Evolutionary conservation across 352 stramenopile genomes (phyloP).

Genomic region (Phytophthora pistaciae): DNA sequence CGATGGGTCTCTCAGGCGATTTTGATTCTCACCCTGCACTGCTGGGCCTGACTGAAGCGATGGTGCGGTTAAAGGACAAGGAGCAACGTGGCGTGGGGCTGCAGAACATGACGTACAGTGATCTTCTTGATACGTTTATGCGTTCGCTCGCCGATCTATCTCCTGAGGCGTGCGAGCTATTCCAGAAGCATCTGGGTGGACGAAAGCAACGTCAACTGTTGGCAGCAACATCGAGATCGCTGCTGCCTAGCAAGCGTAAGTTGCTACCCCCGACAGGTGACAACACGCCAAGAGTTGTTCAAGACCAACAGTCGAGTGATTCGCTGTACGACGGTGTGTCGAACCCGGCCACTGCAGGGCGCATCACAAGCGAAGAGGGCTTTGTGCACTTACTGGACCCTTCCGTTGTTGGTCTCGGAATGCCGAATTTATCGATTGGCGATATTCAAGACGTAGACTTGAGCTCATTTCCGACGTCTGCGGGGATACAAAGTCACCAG

Average conservation of each 20-base stretch:
- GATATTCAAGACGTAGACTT: slow-evolving; percentile 75
- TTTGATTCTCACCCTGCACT: slow-evolving; percentile 75
- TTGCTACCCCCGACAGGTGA: slow-evolving; percentile 6
- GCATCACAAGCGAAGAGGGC: slow-evolving; percentile 30
- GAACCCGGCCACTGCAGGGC: slow-evolving; percentile 9
- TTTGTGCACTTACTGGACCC: slow-evolving; percentile 50
- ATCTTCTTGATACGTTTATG: slow-evolving; percentile 77
- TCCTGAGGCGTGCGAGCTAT: slow-evolving; percentile 69
- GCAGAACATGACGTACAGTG: slow-evolving; percentile 86
- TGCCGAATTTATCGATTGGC: slow-evolving; percentile 63
- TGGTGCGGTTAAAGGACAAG: slow-evolving; percentile 83
- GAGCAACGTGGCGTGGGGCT: slow-evolving; percentile 75
- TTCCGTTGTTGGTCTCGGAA: slow-evolving; percentile 38
- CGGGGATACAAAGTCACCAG: slow-evolving; percentile 28
- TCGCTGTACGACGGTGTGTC: slow-evolving; percentile 31
- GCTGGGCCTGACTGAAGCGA: slow-evolving; percentile 71
- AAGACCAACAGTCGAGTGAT: slow-evolving; percentile 32
- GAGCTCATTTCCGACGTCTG: slow-evolving; percentile 46
- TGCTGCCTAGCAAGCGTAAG: slow-evolving; percentile 45
- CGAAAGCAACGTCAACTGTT: slow-evolving; percentile 60
- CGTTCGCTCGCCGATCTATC: slow-evolving; percentile 65
- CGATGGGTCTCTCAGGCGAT: slow-evolving; percentile 67
- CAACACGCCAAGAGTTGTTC: slow-evolving; percentile 6
- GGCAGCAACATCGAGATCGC: slow-evolving; percentile 16
- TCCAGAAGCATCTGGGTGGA: slow-evolving; percentile 75